These are phyloP conservation scores for Candida ovalis DNA, from an alignment of 805 yeast genomes.

Conservation along the genomic window DNA sequence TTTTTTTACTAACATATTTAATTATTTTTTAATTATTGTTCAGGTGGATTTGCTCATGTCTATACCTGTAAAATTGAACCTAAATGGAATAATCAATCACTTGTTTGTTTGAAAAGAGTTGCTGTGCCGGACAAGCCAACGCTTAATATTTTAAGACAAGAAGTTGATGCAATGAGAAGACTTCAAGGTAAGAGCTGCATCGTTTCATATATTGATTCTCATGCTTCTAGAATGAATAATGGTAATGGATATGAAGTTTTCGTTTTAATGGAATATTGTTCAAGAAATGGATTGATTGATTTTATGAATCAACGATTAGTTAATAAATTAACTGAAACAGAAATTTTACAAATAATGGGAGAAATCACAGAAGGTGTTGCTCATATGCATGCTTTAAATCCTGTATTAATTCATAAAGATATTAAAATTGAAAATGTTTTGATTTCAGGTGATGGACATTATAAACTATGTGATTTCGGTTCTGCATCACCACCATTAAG, in stretches of 20 bases:
- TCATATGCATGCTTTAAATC: conserved; percentile 68
- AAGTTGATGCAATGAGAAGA: conserved; percentile 95
- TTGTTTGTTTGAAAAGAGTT: conserved; percentile 91
- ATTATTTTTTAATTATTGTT: neutral
- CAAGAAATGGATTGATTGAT: conserved; percentile 71
- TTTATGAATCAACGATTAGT: conserved; percentile 72
- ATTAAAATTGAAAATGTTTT: conserved; percentile 80
- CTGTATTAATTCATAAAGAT: conserved; percentile 75
- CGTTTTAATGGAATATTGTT: conserved; percentile 75
- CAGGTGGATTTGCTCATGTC: conserved; percentile 89
- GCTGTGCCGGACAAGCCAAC: conserved; percentile 88
- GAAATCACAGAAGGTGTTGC: conserved; percentile 72
- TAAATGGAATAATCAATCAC: conserved; percentile 45
- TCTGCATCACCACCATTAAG: conserved; percentile 64
- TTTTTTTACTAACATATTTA: neutral
- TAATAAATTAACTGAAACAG: conserved; percentile 62
- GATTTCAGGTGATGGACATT: conserved; percentile 53
- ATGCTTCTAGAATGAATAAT: conserved; percentile 70
- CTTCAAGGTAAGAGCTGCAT: conserved; percentile 73
- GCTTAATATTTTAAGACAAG: conserved; percentile 80
- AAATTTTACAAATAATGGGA: conserved; percentile 62
- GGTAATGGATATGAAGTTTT: conserved; percentile 69
- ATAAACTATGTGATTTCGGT: conserved; percentile 79
- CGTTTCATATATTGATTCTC: conserved; percentile 91
- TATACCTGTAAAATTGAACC: conserved; percentile 74